Evolutionary conservation across 148 eudicot species (phyloP).

Genomic region (Silene latifolia): DNA sequence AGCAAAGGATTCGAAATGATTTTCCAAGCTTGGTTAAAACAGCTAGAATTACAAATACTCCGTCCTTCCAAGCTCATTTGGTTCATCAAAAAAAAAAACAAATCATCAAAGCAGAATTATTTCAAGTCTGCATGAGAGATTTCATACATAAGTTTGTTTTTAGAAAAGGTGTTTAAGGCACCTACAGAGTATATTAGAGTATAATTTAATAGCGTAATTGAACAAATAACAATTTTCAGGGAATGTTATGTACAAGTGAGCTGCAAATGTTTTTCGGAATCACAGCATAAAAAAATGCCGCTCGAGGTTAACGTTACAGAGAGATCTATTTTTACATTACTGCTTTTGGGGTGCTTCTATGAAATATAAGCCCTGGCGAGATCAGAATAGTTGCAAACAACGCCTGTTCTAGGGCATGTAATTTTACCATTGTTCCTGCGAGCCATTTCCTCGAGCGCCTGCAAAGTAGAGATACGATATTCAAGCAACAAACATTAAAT

Average conservation of each 20-base stretch:
- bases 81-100: no score
- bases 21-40: no score
- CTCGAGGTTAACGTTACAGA: background rate
- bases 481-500: background rate
- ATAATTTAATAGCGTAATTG: background rate
- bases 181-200: background rate
- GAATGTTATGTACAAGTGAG: slow-evolving; percentile 28
- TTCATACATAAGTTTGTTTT: no score
- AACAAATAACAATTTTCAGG: slow-evolving; percentile 21
- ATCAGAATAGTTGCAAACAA: slow-evolving; percentile 56
- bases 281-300: slow-evolving; percentile 16
- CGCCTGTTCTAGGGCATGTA: slow-evolving; percentile 86
- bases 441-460: slow-evolving; percentile 99
- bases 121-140: no score
- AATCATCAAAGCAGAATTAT: background rate
- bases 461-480: slow-evolving; percentile 19
- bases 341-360: slow-evolving; percentile 25
- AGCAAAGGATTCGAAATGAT: no score
- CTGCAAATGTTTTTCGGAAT: slow-evolving; percentile 6
- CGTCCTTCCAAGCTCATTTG: no score
- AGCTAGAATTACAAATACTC: no score
- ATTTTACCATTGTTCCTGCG: slow-evolving; percentile 70
- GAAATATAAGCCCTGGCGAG: slow-evolving; percentile 77
- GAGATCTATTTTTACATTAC: slow-evolving; percentile 19
- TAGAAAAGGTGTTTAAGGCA: background rate